Evolutionary conservation across 257 asterid species (phyloP), one percentile per base, ranked within the genome.

Genomic region (Solanum ossicruentum): DNA sequence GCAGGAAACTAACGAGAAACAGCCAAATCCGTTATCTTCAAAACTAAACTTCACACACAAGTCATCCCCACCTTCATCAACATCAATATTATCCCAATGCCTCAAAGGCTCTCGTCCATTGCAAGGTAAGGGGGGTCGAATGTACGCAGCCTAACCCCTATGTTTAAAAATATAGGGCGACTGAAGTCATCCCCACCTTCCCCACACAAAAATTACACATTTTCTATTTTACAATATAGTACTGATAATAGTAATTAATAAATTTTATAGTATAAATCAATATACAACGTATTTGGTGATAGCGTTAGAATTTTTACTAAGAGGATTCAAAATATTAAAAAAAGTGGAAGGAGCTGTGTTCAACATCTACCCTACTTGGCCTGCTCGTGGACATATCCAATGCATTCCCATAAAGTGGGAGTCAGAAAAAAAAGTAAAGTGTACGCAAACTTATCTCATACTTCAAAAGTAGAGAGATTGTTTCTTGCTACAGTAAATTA

Each of bases 1-100:
- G 63, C 52, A 75, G 61, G 61, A 77, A 47, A 73, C 10, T 47
- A 4, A 73, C 47, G 81, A 47, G n/a, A 47, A 75, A 75, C 9
- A 75, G 21, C 45, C 43, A 75, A 52, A 15, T 52, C 63, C 26
- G 63, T 51, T 23, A 77, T 77, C 16, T 26, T 26, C 47, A 4
- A 26, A 47, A 77, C 17, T 52, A 52, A 78, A 78, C 83, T 78
- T 78, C 83, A 78, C 65, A 52, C 65, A 78, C 83, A 52, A 78
- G 83, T 52, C 45, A 77, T 2, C 65, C 23, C 65, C 47, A 15
- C 28, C 57, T 60, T 10, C 36, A n/a, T n/a, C n/a, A n/a, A n/a
- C n/a, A n/a, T n/a, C n/a, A n/a, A n/a, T n/a, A n/a, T n/a, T n/a
- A n/a, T n/a, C n/a, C n/a, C n/a, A n/a, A n/a, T n/a, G n/a, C n/a